These are phyloP conservation scores for Lineolata rhizophorae DNA, from an alignment of 495 filamentous ascomycete species.

Conservation along the genomic window DNA sequence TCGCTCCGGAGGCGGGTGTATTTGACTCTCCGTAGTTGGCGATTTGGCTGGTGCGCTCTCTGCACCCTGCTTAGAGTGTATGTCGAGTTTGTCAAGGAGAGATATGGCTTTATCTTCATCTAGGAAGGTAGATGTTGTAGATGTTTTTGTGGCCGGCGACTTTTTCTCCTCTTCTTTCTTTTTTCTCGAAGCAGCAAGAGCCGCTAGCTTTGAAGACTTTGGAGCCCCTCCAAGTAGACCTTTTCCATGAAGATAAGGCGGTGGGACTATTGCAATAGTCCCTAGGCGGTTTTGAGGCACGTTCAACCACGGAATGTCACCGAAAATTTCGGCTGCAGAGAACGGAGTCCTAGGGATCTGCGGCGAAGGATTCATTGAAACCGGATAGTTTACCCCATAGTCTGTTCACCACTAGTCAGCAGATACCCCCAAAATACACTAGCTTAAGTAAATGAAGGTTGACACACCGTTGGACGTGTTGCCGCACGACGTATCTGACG, in stretches of 20 bases:
- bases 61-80: too few species aligned
- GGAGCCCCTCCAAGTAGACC: constrained; percentile 59
- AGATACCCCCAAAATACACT: too few species aligned
- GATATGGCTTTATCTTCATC: constrained; percentile 9
- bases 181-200: constrained; percentile 65
- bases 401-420: too few species aligned
- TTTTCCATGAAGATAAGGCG: constrained; percentile 25
- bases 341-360: too few species aligned
- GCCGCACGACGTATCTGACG: too few species aligned
- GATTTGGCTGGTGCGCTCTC: constrained; percentile 1
- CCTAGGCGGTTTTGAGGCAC: constrained; percentile 46
- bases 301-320: constrained; percentile 69
- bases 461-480: too few species aligned
- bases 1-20: background rate
- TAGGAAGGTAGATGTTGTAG: too few species aligned
- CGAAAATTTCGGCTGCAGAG: too few species aligned
- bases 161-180: constrained; percentile 60
- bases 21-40: background rate
- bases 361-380: background rate
- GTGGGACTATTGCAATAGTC: constrained; percentile 39
- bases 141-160: constrained; percentile 9
- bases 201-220: constrained; percentile 77
- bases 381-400: constrained; percentile 1
- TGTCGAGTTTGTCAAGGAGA: constrained; percentile 14
- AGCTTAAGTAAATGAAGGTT: too few species aligned